Conservation (phyloP, 148 eudicot genomes). For the Fagopyrum esculentum region DNA sequence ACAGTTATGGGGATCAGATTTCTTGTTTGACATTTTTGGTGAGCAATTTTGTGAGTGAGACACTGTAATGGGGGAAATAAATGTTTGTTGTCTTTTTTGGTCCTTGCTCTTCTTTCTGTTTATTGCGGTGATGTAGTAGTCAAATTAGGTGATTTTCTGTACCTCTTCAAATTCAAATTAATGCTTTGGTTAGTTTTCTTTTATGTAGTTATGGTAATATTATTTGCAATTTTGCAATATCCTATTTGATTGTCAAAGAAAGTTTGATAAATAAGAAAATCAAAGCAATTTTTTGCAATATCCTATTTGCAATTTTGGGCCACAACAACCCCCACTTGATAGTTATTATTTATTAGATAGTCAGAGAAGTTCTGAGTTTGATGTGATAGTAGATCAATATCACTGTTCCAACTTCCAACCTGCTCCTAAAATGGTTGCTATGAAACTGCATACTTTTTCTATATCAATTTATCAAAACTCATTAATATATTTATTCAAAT, state of each 20-base stretch:
- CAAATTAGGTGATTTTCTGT: constrained; percentile 6
- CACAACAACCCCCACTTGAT: neutral
- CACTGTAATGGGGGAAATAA: neutral
- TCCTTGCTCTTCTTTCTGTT: neutral
- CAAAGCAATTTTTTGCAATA: neutral
- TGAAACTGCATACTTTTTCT: neutral
- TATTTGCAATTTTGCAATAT: too few relatives aligned
- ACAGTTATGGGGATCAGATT: neutral
- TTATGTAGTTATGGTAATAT: neutral
- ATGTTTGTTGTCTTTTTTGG: neutral
- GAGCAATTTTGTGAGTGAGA: neutral
- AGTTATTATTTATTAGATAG: neutral
- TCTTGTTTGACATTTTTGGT: neutral
- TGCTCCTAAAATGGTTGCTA: neutral
- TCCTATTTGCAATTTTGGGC: neutral
- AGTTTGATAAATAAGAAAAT: too few relatives aligned
- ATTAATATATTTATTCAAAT: too few relatives aligned
- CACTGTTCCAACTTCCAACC: neutral
- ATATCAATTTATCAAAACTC: neutral
- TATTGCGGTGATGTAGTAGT: neutral
- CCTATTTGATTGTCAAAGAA: neutral
- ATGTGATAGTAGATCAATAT: neutral
- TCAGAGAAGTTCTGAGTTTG: neutral
- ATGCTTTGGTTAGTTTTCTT: neutral
- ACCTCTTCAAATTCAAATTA: neutral